Evolutionary conservation across 768 basidiomycete genomes (phyloP), one percentile per base, ranked within the genome.

Genomic region (Agrocybe pediades): DNA sequence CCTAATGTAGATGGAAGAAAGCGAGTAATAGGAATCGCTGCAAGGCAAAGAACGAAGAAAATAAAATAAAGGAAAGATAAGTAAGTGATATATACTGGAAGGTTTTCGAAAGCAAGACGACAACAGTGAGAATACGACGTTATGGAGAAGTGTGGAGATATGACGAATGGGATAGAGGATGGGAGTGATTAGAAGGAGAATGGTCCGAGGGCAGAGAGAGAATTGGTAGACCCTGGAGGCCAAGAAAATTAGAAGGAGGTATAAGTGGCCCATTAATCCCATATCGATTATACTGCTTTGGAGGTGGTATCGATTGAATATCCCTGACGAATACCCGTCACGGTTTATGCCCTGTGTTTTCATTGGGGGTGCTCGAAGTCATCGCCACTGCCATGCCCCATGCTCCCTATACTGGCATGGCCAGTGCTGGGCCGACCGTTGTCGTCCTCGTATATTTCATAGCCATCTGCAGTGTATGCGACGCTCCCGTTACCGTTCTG

Each of bases 371-470:
- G 58, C 27, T 59, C 58, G 36, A 59, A 62, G 26, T 59, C 62
- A 44, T 60, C 56, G 41, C 51, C 54, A 42, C 59, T 58, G 40
- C 41, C 54, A 44, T 58, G 56, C 7, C 61, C 60, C 51, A 56
- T 50, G 43, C 55, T 56, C 19, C 51, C 58, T 27, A 59, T 50
- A 46, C 58, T 59, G 30, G 54, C 56, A 36, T 60, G 59, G 25
- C 62, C 59, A 46, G 59, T 60, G 15, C 62, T 59, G 26, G 62
- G 59, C 53, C 62, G 56, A 25, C 56, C 55, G 43, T 47, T 58
- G 24, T 73, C 74, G 47, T 76, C 73, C 27, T 76, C 69, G 56
- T 74, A 77, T 27, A 74, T 48, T 41, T 74, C 72, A 59, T 71
- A 77, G 40, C 65, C 64, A 19, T 69, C 58, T 23, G 69, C 49